Evolutionary conservation across 202 grass and related monocot genomes (phyloP).

Genomic region (Cymbopogon flexuosus): DNA sequence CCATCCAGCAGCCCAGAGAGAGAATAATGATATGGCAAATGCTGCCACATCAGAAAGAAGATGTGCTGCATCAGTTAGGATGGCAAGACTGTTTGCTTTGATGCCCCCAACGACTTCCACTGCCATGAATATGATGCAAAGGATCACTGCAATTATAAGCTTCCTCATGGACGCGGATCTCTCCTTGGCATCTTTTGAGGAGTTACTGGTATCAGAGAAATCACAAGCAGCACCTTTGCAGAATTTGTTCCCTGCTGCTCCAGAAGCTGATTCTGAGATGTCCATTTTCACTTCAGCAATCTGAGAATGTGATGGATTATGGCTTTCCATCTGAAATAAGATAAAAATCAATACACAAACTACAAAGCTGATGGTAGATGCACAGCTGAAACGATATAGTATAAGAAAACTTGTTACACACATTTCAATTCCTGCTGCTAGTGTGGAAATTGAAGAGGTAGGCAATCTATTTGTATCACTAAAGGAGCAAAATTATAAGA

Average conservation of each 20-base stretch:
- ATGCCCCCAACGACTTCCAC: slow-evolving; percentile 89
- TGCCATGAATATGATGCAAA: slow-evolving; percentile 57
- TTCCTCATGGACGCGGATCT: slow-evolving; percentile 78
- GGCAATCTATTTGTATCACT: neutral
- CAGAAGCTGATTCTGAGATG: slow-evolving; percentile 42
- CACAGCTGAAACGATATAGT: neutral
- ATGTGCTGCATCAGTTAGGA: slow-evolving; percentile 91
- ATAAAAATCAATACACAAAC: slow-evolving; percentile 16
- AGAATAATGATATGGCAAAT: slow-evolving; percentile 92
- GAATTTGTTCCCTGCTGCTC: slow-evolving; percentile 49
- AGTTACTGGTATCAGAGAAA: slow-evolving; percentile 49
- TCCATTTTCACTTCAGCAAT: slow-evolving; percentile 72
- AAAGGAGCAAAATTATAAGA: neutral
- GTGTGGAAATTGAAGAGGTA: neutral
- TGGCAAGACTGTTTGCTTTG: slow-evolving; percentile 94
- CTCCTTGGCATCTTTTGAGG: slow-evolving; percentile 62
- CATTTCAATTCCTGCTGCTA: neutral
- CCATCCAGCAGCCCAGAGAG: slow-evolving; percentile 94
- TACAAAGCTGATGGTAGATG: slow-evolving; percentile 8
- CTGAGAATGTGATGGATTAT: slow-evolving; percentile 28
- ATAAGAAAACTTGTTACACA: neutral
- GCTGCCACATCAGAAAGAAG: slow-evolving; percentile 95
- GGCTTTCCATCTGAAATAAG: slow-evolving; percentile 54
- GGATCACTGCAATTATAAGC: slow-evolving; percentile 70
- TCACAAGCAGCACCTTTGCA: slow-evolving; percentile 54